Conservation (phyloP, 148 eudicot genomes). For the Chenopodium berlandieri region DNA sequence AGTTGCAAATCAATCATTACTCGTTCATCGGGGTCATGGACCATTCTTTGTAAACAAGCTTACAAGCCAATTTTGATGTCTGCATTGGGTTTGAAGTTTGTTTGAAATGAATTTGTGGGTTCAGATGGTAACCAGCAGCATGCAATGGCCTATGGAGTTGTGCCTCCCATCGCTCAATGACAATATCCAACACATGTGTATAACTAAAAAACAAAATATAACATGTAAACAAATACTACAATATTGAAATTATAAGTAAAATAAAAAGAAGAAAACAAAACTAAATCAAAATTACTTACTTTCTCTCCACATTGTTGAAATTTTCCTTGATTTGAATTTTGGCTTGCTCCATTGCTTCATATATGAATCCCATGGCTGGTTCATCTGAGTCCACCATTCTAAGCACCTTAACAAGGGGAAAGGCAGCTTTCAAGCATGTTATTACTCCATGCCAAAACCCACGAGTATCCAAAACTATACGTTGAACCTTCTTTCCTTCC, state of each 20-base stretch:
- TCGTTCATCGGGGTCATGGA: too few relatives aligned
- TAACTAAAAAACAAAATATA: not conserved
- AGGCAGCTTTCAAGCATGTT: not conserved
- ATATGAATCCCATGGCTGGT: not conserved
- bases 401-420: not conserved
- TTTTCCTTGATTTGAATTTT: not conserved
- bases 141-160: too few relatives aligned
- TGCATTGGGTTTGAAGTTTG: too few relatives aligned
- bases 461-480: not conserved
- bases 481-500: not conserved
- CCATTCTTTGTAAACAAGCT: too few relatives aligned
- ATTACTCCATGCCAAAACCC: not conserved
- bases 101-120: too few relatives aligned
- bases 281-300: not conserved
- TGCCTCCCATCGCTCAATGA: not conserved
- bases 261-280: not conserved
- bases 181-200: not conserved
- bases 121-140: too few relatives aligned
- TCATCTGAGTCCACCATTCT: not conserved
- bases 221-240: not conserved
- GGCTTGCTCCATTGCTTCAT: not conserved
- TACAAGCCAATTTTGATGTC: too few relatives aligned
- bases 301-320: constrained; percentile 2
- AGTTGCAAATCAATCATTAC: too few relatives aligned
- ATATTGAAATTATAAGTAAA: not conserved